Evolutionary conservation across 495 filamentous ascomycete species (phyloP), one percentile per base, ranked within the genome.

Genomic region (Aspergillus baeticus): DNA sequence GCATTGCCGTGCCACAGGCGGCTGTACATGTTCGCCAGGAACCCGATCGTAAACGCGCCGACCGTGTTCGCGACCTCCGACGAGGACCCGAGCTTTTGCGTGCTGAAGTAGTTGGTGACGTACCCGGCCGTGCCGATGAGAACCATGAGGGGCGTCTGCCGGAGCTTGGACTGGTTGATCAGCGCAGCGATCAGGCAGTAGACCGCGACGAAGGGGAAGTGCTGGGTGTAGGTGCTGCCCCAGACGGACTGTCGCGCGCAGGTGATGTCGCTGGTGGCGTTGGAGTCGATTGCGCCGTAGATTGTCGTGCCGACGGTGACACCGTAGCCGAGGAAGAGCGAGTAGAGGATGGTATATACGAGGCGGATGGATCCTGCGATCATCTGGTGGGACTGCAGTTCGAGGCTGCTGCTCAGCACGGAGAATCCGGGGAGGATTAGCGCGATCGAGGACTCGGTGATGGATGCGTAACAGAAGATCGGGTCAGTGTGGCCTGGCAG

Each of bases 301-400:
- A 98, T 78, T 2, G 89, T 89, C 0, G 91, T 91, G 29, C 93
- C 93, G 33, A 98, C 90, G 0, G 93, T 96, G 63, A 98, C 96
- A 20, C 92, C 93, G 62, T 92, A 97, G 22, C 91, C 93, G 7
- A 98, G 85, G 72, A 96, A 96, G 1, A 97, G 79, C 0, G 92
- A 93, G 70, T 96, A 97, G 55, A 97, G 93, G 58, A 97, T 87
- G 7, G 91, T 89, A 64, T 96, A 96, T 0, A 98, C 90, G 88
- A 97, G 92, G 39, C 93, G 89, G 31, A 96, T 90, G 8, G 89
- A 92, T 2, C 93, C 93, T 21, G 93, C 90, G 17, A 97, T 89
- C 49, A 98, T 87, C 56, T 88, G 86, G 47, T 84, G 81, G 2
- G 88, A 93, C 68, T 97, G 93, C 11, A 98, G 81, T 71, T 98